phyloP scores from a whole-genome alignment of 164 flowering plant species.

The Berberis thunbergii region DNA sequence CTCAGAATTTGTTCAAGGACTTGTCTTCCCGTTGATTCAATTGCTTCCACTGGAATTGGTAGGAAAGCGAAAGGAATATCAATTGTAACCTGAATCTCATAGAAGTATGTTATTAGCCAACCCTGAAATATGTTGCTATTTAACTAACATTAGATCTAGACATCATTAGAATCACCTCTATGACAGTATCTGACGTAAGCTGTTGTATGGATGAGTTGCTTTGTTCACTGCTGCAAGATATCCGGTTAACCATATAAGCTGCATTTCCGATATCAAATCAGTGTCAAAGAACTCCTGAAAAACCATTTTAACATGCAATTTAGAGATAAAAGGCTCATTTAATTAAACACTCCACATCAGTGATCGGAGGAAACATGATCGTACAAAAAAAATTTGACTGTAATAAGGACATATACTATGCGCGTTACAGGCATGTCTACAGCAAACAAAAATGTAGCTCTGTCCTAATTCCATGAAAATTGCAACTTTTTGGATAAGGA shows the following conservation, averaged over 20 bases:
- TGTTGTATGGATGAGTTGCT: slow-evolving; percentile 38
- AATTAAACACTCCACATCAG: not conserved
- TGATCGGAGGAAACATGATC: not conserved
- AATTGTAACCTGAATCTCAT: slow-evolving; percentile 51
- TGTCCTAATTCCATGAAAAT: too few species aligned
- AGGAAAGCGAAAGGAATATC: slow-evolving; percentile 80
- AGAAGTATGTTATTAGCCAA: not conserved
- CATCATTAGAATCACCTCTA: slow-evolving; percentile 42
- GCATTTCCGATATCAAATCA: slow-evolving; percentile 78
- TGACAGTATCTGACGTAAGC: slow-evolving; percentile 72
- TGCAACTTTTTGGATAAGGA: too few species aligned
- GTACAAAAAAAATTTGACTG: too few species aligned
- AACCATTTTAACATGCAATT: slow-evolving; percentile 25
- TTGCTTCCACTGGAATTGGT: slow-evolving; percentile 54
- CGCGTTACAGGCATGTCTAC: too few species aligned
- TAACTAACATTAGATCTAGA: too few species aligned
- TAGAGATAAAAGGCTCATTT: slow-evolving; percentile 14
- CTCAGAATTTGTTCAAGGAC: slow-evolving; percentile 73
- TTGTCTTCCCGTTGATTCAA: slow-evolving; percentile 80
- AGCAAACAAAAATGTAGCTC: too few species aligned
- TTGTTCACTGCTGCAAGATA: slow-evolving; percentile 42
- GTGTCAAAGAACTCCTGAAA: slow-evolving; percentile 66
- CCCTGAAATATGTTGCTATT: not conserved
- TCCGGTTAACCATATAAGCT: slow-evolving; percentile 91
- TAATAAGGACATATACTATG: too few species aligned